Evolutionary conservation across 2,329 filamentous ascomycete species (phyloP), one percentile per base, ranked within the genome.

Genomic region (Diaporthe nobilis): DNA sequence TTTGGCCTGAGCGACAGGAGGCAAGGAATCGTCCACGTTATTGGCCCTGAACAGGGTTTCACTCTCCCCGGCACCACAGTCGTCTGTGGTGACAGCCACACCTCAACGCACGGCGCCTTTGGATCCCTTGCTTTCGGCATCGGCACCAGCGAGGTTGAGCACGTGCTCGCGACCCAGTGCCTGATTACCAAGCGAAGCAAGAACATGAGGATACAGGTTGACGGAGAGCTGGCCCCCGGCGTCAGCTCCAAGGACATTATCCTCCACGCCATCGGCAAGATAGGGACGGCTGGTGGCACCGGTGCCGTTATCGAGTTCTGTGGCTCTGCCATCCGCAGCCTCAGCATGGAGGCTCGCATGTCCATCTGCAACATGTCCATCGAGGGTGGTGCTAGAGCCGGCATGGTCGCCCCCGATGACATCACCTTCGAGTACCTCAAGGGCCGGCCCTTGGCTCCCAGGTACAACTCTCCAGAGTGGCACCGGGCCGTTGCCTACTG

Each of bases 291-390:
- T 77, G 97, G 96, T 84, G 97, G 97, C 80, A 98, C 94, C 74
- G 96, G 96, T 77, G 93, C 94, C 72, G 97, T 98, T 79, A 98
- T 99, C 81, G 97, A 99, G 87, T 99, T 96, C 88, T 98, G 95
- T 83, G 97, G 97, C 76, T 98, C 96, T 71, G 95, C 97, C 77
- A 98, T 99, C 83, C 92, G 95, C 80, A 87, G 86, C 77, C 89
- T 98, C 80, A 98, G 95, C 85, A 98, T 99, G 91, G 97, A 98
- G 86, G 97, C 96, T 58, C 92, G 97, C 80, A 98, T 99, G 97
- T 98, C 96, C 78, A 98, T 99, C 84, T 98, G 97, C 89, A 99
- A 99, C 88, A 98, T 98, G 97, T 95, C 96, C 20, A 98, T 98
- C 80, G 97, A 99, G 88, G 97, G 90, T 80, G 97, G 97, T 85